Evolutionary conservation across 2,329 filamentous ascomycete species (phyloP).

Genomic region (Penicillium sp.): DNA sequence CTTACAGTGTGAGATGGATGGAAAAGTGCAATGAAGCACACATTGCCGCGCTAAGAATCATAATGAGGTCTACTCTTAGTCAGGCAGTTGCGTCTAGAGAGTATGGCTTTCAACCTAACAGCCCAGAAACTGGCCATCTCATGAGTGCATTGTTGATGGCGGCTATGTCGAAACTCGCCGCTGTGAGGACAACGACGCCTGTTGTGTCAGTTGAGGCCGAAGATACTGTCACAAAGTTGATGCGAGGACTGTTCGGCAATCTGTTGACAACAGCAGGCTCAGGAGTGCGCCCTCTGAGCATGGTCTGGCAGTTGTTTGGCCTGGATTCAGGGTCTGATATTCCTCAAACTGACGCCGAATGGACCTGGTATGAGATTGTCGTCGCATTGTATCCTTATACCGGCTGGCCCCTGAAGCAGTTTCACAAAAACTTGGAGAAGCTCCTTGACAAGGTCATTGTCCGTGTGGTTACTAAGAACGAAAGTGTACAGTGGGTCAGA

Average conservation of each 20-base stretch:
- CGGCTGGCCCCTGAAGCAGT: not conserved
- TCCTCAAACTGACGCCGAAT: not conserved
- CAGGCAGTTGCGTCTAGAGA: not conserved
- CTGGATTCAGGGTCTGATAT: not conserved
- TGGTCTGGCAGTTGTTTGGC: not conserved
- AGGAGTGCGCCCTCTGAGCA: conserved; percentile 8
- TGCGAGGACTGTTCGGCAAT: conserved; percentile 31
- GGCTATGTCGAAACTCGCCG: conserved; percentile 24
- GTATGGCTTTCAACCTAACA: not conserved
- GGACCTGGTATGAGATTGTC: not conserved
- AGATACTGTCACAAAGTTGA: conserved; percentile 28
- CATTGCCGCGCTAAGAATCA: not conserved
- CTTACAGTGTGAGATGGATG: conserved; percentile 28
- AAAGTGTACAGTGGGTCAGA: not conserved
- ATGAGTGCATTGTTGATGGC: conserved; percentile 20
- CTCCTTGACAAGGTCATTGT: not conserved
- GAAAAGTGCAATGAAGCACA: conserved; percentile 16
- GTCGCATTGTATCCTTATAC: not conserved
- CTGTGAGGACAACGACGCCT: not conserved
- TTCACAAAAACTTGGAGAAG: not conserved
- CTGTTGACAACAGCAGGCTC: conserved; percentile 29
- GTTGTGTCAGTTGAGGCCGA: not conserved
- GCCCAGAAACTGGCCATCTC: not conserved
- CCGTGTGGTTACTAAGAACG: not conserved
- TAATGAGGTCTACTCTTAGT: not conserved